Evolutionary conservation across 352 stramenopile genomes (phyloP).

Genomic region (Aphanomyces euteiches): DNA sequence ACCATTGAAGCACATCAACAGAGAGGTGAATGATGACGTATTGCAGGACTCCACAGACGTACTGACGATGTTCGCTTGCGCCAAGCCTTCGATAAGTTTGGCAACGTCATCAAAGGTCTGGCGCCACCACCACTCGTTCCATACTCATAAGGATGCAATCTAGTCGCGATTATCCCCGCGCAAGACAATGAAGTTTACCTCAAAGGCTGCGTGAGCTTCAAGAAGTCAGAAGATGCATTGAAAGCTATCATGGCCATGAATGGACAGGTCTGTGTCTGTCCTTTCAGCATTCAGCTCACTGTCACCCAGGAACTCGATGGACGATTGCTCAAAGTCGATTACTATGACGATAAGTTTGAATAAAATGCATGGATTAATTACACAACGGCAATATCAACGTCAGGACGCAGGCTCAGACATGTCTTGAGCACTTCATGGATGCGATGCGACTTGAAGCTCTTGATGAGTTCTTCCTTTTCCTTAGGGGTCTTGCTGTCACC

Average conservation of each 20-base stretch:
- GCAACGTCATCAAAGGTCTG: slow-evolving; percentile 21
- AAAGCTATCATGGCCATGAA: slow-evolving; percentile 27
- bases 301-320: slow-evolving; percentile 22
- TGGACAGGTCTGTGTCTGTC: slow-evolving; percentile 9
- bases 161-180: slow-evolving; percentile 15
- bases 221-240: slow-evolving; percentile 28
- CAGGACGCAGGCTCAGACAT: slow-evolving; percentile 93
- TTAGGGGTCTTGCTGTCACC: slow-evolving; percentile 90
- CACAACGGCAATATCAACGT: slow-evolving; percentile 92
- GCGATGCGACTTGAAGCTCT: slow-evolving; percentile 94
- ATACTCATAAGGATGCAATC: neutral
- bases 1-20: neutral
- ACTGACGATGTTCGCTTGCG: slow-evolving; percentile 16
- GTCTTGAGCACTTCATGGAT: slow-evolving; percentile 95
- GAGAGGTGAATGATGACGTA: neutral
- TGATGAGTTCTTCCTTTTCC: slow-evolving; percentile 60
- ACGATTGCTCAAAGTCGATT: slow-evolving; percentile 28
- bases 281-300: neutral
- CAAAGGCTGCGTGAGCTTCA: slow-evolving; percentile 21
- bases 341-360: slow-evolving; percentile 16
- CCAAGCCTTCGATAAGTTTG: slow-evolving; percentile 27
- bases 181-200: slow-evolving; percentile 18
- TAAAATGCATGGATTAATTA: slow-evolving; percentile 39
- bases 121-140: neutral
- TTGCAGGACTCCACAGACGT: slow-evolving; percentile 26